These are phyloP conservation scores for Oenanthe javanica DNA, from an alignment of 140 eudicot species.

Conservation along the genomic window DNA sequence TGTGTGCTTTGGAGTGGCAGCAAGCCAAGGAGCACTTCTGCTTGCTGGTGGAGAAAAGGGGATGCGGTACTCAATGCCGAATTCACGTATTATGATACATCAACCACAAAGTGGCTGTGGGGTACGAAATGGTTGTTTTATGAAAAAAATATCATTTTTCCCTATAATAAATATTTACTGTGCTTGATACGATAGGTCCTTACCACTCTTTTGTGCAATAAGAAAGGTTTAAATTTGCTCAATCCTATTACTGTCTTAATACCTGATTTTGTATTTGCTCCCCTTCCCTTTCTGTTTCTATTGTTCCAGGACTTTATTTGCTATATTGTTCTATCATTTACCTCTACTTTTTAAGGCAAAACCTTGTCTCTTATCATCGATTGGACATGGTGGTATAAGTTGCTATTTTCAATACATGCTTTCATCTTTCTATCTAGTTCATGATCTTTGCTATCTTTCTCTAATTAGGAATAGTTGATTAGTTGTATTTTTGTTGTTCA, in stretches of 20 bases:
- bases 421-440: background rate
- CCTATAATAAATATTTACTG: background rate
- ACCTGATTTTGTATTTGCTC: background rate
- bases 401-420: background rate
- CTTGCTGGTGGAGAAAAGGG: conserved; percentile 99
- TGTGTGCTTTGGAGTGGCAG: conserved; percentile 89
- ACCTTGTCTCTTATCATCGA: background rate
- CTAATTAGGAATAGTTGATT: background rate
- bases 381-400: background rate
- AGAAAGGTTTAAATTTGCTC: background rate
- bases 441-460: background rate
- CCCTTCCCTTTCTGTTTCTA: background rate
- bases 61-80: conserved; percentile 97
- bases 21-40: conserved; percentile 88
- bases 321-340: background rate
- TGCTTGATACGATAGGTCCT: background rate
- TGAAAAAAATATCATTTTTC: background rate
- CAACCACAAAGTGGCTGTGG: conserved; percentile 90
- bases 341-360: background rate
- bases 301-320: background rate
- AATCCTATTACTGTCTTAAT: background rate
- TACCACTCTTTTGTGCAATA: background rate
- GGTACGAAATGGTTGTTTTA: conserved; percentile 40
- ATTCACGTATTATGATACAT: conserved; percentile 91
- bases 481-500: background rate